Conservation (phyloP, 139 green algal species). For the Micractinium conductrix region DNA sequence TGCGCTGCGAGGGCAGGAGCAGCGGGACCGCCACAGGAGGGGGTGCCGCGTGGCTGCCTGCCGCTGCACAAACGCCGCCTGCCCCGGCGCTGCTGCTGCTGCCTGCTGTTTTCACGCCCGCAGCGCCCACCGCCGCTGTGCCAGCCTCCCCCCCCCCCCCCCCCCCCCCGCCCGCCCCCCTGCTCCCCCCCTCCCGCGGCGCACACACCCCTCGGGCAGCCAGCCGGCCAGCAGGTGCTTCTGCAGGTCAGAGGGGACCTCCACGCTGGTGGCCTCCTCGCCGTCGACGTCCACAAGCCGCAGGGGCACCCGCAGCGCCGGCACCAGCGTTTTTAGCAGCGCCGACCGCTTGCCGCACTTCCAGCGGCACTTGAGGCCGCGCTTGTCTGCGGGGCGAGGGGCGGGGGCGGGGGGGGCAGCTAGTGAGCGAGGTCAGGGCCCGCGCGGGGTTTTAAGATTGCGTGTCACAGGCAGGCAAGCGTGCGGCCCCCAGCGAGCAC, state of each 20-base stretch:
- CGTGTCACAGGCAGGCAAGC: neutral
- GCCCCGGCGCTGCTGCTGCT: too few species aligned
- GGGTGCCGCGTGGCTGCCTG: too few species aligned
- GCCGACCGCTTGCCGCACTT: conserved; percentile 20
- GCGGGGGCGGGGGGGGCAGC: neutral
- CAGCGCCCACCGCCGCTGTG: too few species aligned
- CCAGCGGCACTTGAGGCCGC: conserved; percentile 13
- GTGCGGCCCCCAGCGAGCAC: neutral
- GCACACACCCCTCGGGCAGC: conserved; percentile 14
- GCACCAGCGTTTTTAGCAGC: conserved; percentile 20
- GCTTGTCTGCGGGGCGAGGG: conserved; percentile 9
- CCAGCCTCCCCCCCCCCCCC: too few species aligned
- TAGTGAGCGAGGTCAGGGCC: neutral
- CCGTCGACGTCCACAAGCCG: neutral
- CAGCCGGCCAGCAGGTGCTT: neutral
- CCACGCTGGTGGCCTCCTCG: neutral
- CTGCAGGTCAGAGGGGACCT: neutral
- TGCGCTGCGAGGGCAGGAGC: neutral
- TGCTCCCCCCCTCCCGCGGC: neutral
- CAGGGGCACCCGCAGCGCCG: conserved; percentile 29
- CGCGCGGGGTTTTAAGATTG: too few species aligned
- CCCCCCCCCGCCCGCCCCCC: too few species aligned
- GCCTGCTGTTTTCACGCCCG: too few species aligned
- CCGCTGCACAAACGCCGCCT: too few species aligned
- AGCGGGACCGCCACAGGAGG: too few species aligned